Evolutionary conservation across 352 stramenopile species (phyloP), one percentile per base, ranked within the genome.

Genomic region (Phytophthora cactorum): DNA sequence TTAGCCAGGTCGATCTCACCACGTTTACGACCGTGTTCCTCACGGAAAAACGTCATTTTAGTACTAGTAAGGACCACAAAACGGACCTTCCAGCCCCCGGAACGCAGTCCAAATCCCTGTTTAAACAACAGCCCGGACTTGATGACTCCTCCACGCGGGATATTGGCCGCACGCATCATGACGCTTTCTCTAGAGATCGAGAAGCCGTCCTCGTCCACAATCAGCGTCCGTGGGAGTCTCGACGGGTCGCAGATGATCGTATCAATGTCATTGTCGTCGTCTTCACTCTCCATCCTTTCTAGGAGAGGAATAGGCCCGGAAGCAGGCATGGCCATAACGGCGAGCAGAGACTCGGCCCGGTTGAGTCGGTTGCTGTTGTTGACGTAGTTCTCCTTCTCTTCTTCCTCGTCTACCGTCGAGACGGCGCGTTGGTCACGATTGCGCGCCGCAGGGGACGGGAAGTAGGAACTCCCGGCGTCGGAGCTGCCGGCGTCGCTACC

Each of bases 41-140:
- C 86, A 27, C 72, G 77, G 70, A 77, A 95, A 36, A 92, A 92
- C 29, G 70, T 87, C 50, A 95, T 74, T 49, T 91, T 90, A 53
- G 74, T 63, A 47, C 74, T 81, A 25, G 86, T 89, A 43, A 95
- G 74, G 54, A 84, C 73, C 14, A 88, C 84, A 68, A 78, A 90
- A 31, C 87, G 87, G 34, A 92, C 82, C 36, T 95, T 95, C 87
- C 87, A 95, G 39, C 82, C 82, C 31, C 84, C 85, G 0, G 60
- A 50, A 10, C 72, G 69, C 27, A 90, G 64, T 1, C 76, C 76
- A 59, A 89, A 89, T 59, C 82, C 85, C 54, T 91, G 85, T 46
- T 93, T 93, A 52, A 93, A 93, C 11, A 93, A 68, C 52, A 93
- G 34, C 0, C 85, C 85, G 3, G 78, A 75, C 78, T 91, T 91